Conservation (phyloP, 768 basidiomycete species). For the Phylloporus sp. region DNA sequence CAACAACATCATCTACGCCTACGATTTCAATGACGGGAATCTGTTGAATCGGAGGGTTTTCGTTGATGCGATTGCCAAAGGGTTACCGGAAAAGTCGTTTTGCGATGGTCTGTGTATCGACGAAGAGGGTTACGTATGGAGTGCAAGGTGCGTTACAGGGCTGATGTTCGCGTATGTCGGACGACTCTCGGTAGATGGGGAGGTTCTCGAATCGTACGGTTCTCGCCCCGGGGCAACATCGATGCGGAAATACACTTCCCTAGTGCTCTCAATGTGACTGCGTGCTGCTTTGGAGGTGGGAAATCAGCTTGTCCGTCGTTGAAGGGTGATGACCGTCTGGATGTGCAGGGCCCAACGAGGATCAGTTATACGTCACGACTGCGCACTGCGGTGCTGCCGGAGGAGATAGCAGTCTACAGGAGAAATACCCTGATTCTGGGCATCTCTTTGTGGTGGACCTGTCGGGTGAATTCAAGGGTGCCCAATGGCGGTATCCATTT, state of each 20-base stretch:
- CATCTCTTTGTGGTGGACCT: conserved; percentile 34
- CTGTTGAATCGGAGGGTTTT: conserved; percentile 54
- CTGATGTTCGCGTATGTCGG: neutral
- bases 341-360: conserved; percentile 50
- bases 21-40: conserved; percentile 47
- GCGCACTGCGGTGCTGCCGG: conserved; percentile 57
- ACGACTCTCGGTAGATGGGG: conserved; percentile 49
- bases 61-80: conserved; percentile 53
- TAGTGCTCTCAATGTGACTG: conserved; percentile 59
- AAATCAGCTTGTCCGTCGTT: conserved; percentile 3
- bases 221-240: conserved; percentile 48
- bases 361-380: conserved; percentile 55
- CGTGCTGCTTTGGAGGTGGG: conserved; percentile 59
- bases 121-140: conserved; percentile 61
- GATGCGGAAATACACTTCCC: conserved; percentile 59
- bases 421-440: conserved; percentile 33
- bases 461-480: conserved; percentile 23
- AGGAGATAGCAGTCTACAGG: conserved; percentile 42
- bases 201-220: conserved; percentile 55
- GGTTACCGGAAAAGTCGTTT: conserved; percentile 46
- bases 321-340: neutral
- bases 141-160: conserved; percentile 43
- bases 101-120: conserved; percentile 70
- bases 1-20: conserved; percentile 62
- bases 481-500: conserved; percentile 22